Evolutionary conservation across 768 basidiomycete genomes (phyloP).

Genomic region (Leucosporidium yakuticum): DNA sequence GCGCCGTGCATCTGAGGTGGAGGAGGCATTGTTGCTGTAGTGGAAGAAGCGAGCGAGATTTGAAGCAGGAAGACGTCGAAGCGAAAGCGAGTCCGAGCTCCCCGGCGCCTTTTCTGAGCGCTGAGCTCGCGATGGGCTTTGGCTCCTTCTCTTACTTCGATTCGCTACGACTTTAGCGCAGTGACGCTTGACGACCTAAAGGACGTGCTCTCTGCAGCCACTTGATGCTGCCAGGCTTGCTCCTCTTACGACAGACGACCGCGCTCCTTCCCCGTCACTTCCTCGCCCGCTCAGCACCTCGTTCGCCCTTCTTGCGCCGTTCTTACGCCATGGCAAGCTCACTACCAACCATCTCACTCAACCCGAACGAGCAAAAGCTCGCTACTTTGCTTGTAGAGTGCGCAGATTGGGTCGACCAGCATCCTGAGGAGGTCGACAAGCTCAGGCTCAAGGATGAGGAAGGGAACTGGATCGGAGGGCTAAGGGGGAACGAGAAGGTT

Average conservation of each 20-base stretch:
- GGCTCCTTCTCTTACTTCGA: too few species aligned
- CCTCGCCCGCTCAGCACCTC: neutral
- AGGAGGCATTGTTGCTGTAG: conserved; percentile 11
- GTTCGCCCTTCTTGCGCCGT: neutral
- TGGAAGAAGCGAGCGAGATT: neutral
- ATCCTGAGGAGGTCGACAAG: conserved; percentile 15
- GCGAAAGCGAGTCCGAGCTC: too few species aligned
- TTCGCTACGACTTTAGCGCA: too few species aligned
- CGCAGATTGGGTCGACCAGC: conserved; percentile 28
- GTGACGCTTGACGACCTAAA: too few species aligned
- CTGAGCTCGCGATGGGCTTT: too few species aligned
- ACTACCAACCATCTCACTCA: conserved; percentile 20
- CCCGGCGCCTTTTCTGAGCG: too few species aligned
- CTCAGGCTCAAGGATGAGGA: conserved; percentile 27
- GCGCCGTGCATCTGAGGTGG: conserved; percentile 5
- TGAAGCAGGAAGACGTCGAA: neutral
- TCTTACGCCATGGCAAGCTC: neutral
- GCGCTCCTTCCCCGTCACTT: neutral
- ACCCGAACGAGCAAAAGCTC: conserved; percentile 17
- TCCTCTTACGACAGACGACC: neutral
- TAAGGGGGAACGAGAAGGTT: conserved; percentile 51
- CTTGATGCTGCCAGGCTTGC: neutral
- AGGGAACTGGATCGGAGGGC: conserved; percentile 46
- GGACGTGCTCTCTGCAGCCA: too few species aligned
- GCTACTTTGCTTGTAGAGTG: conserved; percentile 24